These are phyloP conservation scores for Medicago arabica DNA, from an alignment of 306 rosid genomes.

Conservation along the genomic window DNA sequence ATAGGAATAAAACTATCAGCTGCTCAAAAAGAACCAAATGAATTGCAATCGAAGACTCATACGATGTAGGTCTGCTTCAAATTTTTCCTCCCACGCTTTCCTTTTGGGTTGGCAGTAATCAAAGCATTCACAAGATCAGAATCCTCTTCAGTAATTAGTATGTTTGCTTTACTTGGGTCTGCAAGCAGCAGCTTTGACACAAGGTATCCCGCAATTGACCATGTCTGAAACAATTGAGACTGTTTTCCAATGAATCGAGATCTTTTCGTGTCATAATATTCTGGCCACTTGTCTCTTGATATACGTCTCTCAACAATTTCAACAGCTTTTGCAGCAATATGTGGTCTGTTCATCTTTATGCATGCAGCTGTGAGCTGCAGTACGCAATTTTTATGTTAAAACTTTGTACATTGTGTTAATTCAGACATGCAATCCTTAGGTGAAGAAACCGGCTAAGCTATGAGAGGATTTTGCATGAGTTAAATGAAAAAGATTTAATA, in stretches of 20 bases:
- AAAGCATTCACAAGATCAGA: constrained; percentile 78
- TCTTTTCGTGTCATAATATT: constrained; percentile 78
- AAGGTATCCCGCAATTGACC: constrained; percentile 88
- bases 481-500: constrained; percentile 15
- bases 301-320: constrained; percentile 67
- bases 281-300: constrained; percentile 83
- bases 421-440: constrained; percentile 26
- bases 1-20: constrained; percentile 22
- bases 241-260: constrained; percentile 79
- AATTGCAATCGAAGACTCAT: constrained; percentile 43
- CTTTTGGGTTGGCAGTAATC: constrained; percentile 65
- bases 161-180: constrained; percentile 74
- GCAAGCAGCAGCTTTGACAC: constrained; percentile 72
- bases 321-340: constrained; percentile 73
- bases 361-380: constrained; percentile 86
- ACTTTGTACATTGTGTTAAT: background rate
- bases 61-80: constrained; percentile 66
- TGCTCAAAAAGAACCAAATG: constrained; percentile 36
- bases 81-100: constrained; percentile 70
- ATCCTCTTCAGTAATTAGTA: constrained; percentile 78
- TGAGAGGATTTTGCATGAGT: constrained; percentile 7
- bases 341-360: constrained; percentile 85
- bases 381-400: constrained; percentile 31
- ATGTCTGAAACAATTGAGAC: constrained; percentile 70
- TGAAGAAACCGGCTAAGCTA: constrained; percentile 26